Percentiles rank a stretch among this genome's conserved stretches.
phyloP scores from a whole-genome alignment of 306 rosid species.

The Cucurbita maxima region DNA sequence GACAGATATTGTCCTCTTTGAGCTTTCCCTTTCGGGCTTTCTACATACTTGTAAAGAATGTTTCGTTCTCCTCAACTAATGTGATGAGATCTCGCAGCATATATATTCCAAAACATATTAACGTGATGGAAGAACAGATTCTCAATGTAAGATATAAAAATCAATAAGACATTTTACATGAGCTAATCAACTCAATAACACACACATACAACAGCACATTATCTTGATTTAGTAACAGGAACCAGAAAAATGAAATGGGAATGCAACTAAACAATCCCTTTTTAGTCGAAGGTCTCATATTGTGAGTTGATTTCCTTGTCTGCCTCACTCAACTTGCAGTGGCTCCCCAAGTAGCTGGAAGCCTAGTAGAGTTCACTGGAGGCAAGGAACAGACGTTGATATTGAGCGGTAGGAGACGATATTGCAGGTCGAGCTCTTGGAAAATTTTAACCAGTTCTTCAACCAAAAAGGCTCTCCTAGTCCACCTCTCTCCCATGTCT shows the following conservation, averaged over 20 bases:
- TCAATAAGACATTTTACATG: neutral
- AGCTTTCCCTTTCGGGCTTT: too few species aligned
- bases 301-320: neutral
- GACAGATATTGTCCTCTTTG: too few species aligned
- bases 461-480: conserved; percentile 43
- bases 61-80: too few species aligned
- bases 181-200: neutral
- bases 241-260: too few species aligned
- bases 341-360: conserved; percentile 36
- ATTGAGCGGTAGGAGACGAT: conserved; percentile 54
- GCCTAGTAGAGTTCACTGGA: conserved; percentile 26
- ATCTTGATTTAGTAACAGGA: too few species aligned
- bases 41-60: too few species aligned
- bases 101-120: too few species aligned
- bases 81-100: too few species aligned
- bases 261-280: too few species aligned
- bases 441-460: conserved; percentile 71
- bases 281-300: neutral
- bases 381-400: conserved; percentile 53
- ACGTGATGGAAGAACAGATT: too few species aligned
- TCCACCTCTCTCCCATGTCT: conserved; percentile 72
- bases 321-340: conserved; percentile 21
- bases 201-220: neutral
- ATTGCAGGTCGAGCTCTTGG: conserved; percentile 59
- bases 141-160: neutral